phyloP scores from a whole-genome alignment of 2,329 filamentous ascomycete genomes.

The Cladophialophora bantiana region DNA sequence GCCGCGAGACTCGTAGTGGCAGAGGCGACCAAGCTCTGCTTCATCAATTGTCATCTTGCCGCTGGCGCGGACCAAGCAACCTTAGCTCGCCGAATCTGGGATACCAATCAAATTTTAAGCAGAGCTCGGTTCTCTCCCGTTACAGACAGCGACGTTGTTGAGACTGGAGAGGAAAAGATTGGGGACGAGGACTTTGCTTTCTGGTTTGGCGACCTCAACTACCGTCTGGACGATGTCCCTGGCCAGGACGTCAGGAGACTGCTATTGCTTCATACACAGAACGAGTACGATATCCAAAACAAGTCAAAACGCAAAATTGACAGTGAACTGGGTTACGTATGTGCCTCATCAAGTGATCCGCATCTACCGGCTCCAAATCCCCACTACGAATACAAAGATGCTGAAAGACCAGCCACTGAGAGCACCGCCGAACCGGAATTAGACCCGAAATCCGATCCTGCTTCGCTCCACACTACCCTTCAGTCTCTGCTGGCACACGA shows the following conservation, averaged over 20 bases:
- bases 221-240: slow-evolving; percentile 84
- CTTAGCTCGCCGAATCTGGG: slow-evolving; percentile 87
- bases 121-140: slow-evolving; percentile 82
- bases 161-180: slow-evolving; percentile 70
- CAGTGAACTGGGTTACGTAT: slow-evolving; percentile 39
- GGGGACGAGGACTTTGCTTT: slow-evolving; percentile 93
- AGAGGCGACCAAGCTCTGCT: slow-evolving; percentile 86
- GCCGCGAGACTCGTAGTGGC: slow-evolving; percentile 82
- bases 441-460: slow-evolving; percentile 77
- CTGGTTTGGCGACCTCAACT: slow-evolving; percentile 97
- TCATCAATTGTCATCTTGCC: slow-evolving; percentile 89
- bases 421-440: slow-evolving; percentile 62
- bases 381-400: slow-evolving; percentile 33
- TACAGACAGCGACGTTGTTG: slow-evolving; percentile 67
- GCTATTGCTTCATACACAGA: slow-evolving; percentile 79
- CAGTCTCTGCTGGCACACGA: slow-evolving; percentile 88
- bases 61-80: slow-evolving; percentile 81
- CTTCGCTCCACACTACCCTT: slow-evolving; percentile 86
- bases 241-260: slow-evolving; percentile 88
- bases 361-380: slow-evolving; percentile 13
- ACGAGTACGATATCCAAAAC: slow-evolving; percentile 71
- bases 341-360: slow-evolving; percentile 27
- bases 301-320: slow-evolving; percentile 43
- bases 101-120: slow-evolving; percentile 76
- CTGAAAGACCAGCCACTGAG: slow-evolving; percentile 61